These are phyloP conservation scores for Candida sanyaensis DNA, from an alignment of 1,139 yeast species.

Conservation along the genomic window DNA sequence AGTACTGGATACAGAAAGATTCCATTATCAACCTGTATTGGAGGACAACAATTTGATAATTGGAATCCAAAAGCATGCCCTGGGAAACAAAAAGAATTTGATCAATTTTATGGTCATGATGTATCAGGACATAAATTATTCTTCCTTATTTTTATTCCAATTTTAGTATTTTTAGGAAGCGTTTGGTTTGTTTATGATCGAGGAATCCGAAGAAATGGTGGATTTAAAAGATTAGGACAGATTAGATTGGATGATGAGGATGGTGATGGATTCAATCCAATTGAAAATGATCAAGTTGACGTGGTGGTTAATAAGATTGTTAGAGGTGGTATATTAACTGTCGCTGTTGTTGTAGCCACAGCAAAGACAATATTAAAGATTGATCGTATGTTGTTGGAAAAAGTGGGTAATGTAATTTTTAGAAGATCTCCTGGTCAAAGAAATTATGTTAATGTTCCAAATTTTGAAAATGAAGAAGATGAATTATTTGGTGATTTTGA, in stretches of 20 bases:
- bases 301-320: slow-evolving; percentile 62
- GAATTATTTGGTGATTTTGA: slow-evolving; percentile 52
- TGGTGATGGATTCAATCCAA: slow-evolving; percentile 55
- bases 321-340: slow-evolving; percentile 58
- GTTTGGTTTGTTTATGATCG: slow-evolving; percentile 78
- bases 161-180: slow-evolving; percentile 55
- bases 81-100: slow-evolving; percentile 73
- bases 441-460: slow-evolving; percentile 45
- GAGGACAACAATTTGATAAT: slow-evolving; percentile 57
- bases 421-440: slow-evolving; percentile 45
- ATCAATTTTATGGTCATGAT: slow-evolving; percentile 57
- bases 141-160: slow-evolving; percentile 57
- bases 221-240: slow-evolving; percentile 80
- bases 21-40: slow-evolving; percentile 47
- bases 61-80: slow-evolving; percentile 81
- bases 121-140: slow-evolving; percentile 56
- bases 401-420: slow-evolving; percentile 35
- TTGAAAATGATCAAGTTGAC: slow-evolving; percentile 69
- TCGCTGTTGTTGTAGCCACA: slow-evolving; percentile 45
- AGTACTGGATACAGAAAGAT: slow-evolving; percentile 51
- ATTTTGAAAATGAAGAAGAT: slow-evolving; percentile 47
- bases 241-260: slow-evolving; percentile 80
- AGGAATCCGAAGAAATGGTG: slow-evolving; percentile 80
- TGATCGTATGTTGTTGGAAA: slow-evolving; percentile 38
- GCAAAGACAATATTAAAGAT: slow-evolving; percentile 38